These are phyloP conservation scores for Mycena epipterygia DNA, from an alignment of 768 basidiomycete species.

Conservation along the genomic window DNA sequence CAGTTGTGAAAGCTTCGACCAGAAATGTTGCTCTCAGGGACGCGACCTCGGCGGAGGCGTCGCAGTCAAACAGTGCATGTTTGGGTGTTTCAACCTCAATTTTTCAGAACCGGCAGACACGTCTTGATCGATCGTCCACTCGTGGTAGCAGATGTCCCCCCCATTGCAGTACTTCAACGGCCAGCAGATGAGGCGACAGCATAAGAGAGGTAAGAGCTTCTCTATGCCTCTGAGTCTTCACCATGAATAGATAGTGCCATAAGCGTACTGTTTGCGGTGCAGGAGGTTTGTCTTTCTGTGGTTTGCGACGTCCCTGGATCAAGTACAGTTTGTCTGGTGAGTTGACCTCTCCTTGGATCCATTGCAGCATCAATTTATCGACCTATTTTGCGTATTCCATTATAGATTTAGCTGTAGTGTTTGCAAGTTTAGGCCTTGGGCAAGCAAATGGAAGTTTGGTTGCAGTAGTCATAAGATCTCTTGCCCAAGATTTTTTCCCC, in stretches of 20 bases:
- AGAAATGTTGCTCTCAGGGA: not conserved
- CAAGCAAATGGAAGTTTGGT: too few species aligned
- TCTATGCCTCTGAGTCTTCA: too few species aligned
- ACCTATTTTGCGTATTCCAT: too few species aligned
- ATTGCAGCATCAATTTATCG: not conserved
- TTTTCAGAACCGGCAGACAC: constrained; percentile 20
- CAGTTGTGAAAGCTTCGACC: not conserved
- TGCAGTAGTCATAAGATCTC: too few species aligned
- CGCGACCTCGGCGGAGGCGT: too few species aligned
- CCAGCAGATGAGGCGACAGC: constrained; percentile 20
- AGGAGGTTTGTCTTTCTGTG: too few species aligned
- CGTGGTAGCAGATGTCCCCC: constrained; percentile 12
- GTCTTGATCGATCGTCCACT: too few species aligned
- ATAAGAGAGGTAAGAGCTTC: constrained; percentile 18
- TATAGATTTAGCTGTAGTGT: too few species aligned
- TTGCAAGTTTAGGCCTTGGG: too few species aligned
- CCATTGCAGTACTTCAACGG: constrained; percentile 18
- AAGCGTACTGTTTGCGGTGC: too few species aligned
- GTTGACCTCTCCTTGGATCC: constrained; percentile 1
- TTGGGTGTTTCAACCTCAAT: constrained; percentile 14
- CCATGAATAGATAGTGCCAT: too few species aligned
- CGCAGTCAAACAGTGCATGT: not conserved
- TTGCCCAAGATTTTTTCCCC: too few species aligned
- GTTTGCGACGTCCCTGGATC: constrained; percentile 21
- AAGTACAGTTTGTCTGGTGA: constrained; percentile 22